Evolutionary conservation across 345 rosid species (phyloP).

Genomic region (Isatis tinctoria): DNA sequence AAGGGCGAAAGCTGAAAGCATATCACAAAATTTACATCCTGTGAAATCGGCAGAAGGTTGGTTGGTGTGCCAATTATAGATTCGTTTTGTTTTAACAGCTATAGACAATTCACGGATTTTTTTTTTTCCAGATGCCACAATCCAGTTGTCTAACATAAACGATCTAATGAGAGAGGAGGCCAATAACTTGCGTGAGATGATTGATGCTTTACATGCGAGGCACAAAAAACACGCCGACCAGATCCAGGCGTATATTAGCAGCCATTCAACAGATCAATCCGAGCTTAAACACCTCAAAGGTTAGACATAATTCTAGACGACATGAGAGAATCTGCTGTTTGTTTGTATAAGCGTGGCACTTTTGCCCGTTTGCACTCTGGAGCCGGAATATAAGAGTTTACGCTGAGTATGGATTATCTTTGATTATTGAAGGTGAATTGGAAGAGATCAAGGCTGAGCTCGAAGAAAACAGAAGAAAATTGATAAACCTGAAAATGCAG

Average conservation of each 20-base stretch:
- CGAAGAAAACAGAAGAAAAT: slow-evolving; percentile 88
- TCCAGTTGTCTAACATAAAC: slow-evolving; percentile 59
- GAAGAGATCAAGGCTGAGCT: slow-evolving; percentile 86
- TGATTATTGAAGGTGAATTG: slow-evolving; percentile 58
- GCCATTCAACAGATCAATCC: slow-evolving; percentile 58
- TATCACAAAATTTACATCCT: slow-evolving; percentile 41
- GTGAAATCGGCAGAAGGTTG: slow-evolving; percentile 61
- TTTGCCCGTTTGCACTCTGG: background rate
- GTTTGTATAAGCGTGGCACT: background rate
- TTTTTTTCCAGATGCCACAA: slow-evolving; percentile 45
- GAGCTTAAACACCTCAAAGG: slow-evolving; percentile 77
- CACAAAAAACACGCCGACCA: slow-evolving; percentile 51
- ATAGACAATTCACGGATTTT: background rate
- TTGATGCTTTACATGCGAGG: slow-evolving; percentile 60
- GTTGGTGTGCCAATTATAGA: slow-evolving; percentile 28
- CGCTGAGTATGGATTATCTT: slow-evolving; percentile 18
- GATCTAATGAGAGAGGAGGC: slow-evolving; percentile 86
- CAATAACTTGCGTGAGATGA: slow-evolving; percentile 48
- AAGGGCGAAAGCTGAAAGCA: slow-evolving; percentile 52
- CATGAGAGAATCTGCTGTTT: background rate
- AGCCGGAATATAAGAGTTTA: background rate
- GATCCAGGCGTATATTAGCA: slow-evolving; percentile 46
- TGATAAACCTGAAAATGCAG: slow-evolving; percentile 75
- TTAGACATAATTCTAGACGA: slow-evolving; percentile 21
- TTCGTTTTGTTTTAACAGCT: background rate